A percentile compares a stretch with the other conserved stretches of the same genome.
Conservation (phyloP, 345 rosid genomes). For the Populus pruinosa region DNA sequence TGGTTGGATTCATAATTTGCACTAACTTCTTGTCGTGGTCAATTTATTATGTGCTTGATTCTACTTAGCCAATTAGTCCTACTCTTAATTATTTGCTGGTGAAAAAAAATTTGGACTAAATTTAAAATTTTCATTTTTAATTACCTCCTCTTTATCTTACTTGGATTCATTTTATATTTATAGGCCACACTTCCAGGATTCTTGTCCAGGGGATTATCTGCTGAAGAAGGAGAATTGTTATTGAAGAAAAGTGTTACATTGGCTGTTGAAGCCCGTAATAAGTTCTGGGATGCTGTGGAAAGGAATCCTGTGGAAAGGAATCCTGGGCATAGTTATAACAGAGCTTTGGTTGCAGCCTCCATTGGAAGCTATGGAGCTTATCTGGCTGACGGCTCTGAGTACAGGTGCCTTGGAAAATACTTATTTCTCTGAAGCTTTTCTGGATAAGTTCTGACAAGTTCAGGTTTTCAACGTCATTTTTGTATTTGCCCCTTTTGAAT, state of each 20-base stretch:
- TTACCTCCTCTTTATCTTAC: neutral
- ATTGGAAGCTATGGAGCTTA: slow-evolving; percentile 88
- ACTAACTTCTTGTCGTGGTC: too few relatives aligned
- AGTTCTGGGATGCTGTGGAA: slow-evolving; percentile 60
- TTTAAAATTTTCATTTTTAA: neutral
- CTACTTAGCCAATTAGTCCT: neutral
- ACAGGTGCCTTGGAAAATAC: slow-evolving; percentile 40
- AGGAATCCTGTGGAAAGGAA: slow-evolving; percentile 31
- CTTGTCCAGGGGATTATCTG: slow-evolving; percentile 63
- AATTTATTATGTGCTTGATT: neutral
- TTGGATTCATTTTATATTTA: neutral
- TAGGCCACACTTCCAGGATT: slow-evolving; percentile 93
- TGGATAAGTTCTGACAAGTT: neutral
- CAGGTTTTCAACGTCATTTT: neutral
- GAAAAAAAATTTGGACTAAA: neutral
- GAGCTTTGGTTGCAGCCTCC: slow-evolving; percentile 77
- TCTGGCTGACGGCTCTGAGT: slow-evolving; percentile 86
- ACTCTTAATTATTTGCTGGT: neutral
- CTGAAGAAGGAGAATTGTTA: slow-evolving; percentile 63
- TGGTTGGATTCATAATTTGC: too few relatives aligned
- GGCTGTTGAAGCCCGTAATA: slow-evolving; percentile 81
- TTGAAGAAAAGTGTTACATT: slow-evolving; percentile 64
- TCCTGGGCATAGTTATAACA: slow-evolving; percentile 51
- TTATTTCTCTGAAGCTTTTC: neutral
- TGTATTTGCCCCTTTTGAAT: neutral